These are phyloP conservation scores for Chlamydomonas reinhardtii DNA, from an alignment of 163 green algal genomes.

Conservation along the genomic window DNA sequence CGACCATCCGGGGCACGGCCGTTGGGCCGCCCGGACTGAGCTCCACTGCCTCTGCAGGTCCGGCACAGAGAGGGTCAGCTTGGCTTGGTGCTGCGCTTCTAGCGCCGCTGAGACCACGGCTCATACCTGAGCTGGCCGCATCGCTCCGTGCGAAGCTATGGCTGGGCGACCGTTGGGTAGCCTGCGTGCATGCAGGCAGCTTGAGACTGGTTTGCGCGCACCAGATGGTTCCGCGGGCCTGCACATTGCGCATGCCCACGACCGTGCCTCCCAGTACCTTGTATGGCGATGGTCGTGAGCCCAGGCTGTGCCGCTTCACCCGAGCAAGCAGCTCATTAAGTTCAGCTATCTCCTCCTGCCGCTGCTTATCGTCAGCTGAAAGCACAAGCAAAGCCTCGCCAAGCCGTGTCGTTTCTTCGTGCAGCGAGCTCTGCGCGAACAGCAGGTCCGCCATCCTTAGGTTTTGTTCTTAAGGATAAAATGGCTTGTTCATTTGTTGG, in stretches of 20 bases:
- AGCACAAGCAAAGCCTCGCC: not conserved
- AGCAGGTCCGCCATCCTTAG: not conserved
- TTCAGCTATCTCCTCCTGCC: slow-evolving; percentile 7
- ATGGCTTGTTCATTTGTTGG: not conserved
- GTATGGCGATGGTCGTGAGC: too few relatives aligned
- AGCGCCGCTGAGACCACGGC: too few relatives aligned
- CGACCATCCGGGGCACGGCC: not conserved
- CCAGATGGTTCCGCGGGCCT: too few relatives aligned
- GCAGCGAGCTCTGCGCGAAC: not conserved
- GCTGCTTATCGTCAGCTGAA: not conserved
- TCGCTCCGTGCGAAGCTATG: too few relatives aligned
- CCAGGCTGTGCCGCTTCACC: not conserved
- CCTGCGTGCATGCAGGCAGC: too few relatives aligned
- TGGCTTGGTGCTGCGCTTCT: too few relatives aligned
- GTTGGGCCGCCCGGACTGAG: not conserved
- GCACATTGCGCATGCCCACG: too few relatives aligned
- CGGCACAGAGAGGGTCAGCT: too few relatives aligned
- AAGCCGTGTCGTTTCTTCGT: not conserved
- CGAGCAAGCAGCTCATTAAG: not conserved
- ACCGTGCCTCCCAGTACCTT: too few relatives aligned
- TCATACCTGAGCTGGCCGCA: too few relatives aligned
- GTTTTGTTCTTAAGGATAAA: not conserved
- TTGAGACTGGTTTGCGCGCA: too few relatives aligned
- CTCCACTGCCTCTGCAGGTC: not conserved
- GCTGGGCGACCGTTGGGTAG: too few relatives aligned